phyloP scores from a whole-genome alignment of 2,329 filamentous ascomycete species.

The Cladosporium sp. region DNA sequence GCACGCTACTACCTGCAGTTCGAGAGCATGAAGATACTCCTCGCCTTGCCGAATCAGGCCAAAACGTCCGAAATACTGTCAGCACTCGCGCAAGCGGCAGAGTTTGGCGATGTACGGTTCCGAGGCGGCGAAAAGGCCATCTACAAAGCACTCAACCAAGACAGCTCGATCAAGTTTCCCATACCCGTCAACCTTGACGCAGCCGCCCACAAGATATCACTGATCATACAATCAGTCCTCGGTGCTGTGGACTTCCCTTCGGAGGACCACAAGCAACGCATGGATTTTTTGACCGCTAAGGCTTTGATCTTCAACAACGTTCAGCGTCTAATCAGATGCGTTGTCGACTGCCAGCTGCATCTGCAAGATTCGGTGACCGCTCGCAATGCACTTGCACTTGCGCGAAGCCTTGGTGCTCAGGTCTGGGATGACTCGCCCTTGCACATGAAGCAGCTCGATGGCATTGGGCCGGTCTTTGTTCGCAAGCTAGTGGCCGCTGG shows the following conservation, averaged over 20 bases:
- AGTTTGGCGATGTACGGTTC: slow-evolving; percentile 70
- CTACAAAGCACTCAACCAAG: slow-evolving; percentile 70
- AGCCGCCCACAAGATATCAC: slow-evolving; percentile 68
- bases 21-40: slow-evolving; percentile 69
- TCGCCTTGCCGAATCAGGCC: slow-evolving; percentile 58
- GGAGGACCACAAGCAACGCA: slow-evolving; percentile 54
- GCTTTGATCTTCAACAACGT: slow-evolving; percentile 62
- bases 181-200: slow-evolving; percentile 64
- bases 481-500: slow-evolving; percentile 69
- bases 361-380: slow-evolving; percentile 63
- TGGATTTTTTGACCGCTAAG: slow-evolving; percentile 59
- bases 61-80: slow-evolving; percentile 65
- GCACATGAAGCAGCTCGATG: slow-evolving; percentile 78
- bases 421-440: slow-evolving; percentile 78
- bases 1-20: slow-evolving; percentile 77
- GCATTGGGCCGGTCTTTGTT: slow-evolving; percentile 70
- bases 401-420: slow-evolving; percentile 69
- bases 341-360: slow-evolving; percentile 67
- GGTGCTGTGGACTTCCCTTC: slow-evolving; percentile 60
- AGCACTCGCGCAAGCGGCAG: slow-evolving; percentile 61
- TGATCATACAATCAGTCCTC: slow-evolving; percentile 73
- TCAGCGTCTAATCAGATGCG: slow-evolving; percentile 67
- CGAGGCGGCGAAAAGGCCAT: slow-evolving; percentile 64
- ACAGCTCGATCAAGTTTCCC: slow-evolving; percentile 63
- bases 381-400: slow-evolving; percentile 69